Percentiles rank a stretch among this genome's conserved stretches.
These are phyloP conservation scores for Zoysia japonica DNA, from an alignment of 176 grass and related monocot species.

Conservation along the genomic window DNA sequence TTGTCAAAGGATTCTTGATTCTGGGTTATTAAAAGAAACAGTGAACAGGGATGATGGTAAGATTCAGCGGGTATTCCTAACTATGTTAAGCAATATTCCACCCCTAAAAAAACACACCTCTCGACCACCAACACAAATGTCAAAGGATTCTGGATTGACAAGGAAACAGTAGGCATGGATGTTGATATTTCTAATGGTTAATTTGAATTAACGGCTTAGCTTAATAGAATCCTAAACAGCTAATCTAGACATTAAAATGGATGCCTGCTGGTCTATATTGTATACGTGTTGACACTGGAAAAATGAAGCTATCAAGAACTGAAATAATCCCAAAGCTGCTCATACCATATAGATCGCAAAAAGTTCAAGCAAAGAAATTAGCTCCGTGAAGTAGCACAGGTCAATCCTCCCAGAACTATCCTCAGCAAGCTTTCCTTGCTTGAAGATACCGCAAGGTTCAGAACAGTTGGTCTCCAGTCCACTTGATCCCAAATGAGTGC, in stretches of 20 bases:
- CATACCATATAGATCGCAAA: constrained; percentile 92
- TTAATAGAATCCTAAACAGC: background rate
- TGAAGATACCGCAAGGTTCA: constrained; percentile 59
- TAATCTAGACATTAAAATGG: constrained; percentile 12
- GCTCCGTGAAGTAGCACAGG: constrained; percentile 67
- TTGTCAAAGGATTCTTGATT: constrained; percentile 15
- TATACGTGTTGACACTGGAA: constrained; percentile 7
- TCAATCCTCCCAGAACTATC: constrained; percentile 40
- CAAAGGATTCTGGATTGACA: constrained; percentile 20
- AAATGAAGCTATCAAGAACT: constrained; percentile 14
- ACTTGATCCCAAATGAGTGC: constrained; percentile 31
- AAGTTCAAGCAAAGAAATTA: constrained; percentile 85
- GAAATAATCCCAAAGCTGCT: constrained; percentile 24
- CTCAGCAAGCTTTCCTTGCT: constrained; percentile 42
- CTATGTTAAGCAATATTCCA: background rate
- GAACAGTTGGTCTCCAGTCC: constrained; percentile 48
- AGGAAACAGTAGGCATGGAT: background rate
- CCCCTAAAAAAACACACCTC: background rate
- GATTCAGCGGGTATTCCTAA: constrained; percentile 6
- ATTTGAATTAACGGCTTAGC: constrained; percentile 20
- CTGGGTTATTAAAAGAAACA: constrained; percentile 5
- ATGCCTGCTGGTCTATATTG: background rate
- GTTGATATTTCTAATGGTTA: background rate
- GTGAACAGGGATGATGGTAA: background rate
- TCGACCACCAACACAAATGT: background rate